Base-by-base conservation (phyloP, 306 rosid species). In the Glycine soja region DNA sequence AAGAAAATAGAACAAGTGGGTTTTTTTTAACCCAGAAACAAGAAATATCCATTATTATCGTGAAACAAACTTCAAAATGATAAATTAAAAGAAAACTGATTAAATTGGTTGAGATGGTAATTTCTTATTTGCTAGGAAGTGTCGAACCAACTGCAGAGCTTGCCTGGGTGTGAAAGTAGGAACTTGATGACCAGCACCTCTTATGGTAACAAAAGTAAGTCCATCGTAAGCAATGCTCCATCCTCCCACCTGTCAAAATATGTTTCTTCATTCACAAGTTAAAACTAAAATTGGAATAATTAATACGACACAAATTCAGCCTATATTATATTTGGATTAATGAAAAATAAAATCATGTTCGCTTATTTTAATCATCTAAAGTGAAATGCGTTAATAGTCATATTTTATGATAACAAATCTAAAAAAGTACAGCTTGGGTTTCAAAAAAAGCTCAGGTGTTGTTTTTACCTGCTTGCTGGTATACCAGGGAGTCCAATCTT, bases 101-200 rank as follows among this genome's bases (percentile, higher is more conserved):
- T 78, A 63, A 81, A 82, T 64, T 16, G 86, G 87, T 0, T 62
- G 85, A 16, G 51, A 67, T 57, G 91, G 88, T 72, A 90, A 76
- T n/a, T 82, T 78, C 70, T 78, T 78, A 61, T 90, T 86, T 15
- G 63, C 75, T 38, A 90, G 57, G 79, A 88, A 84, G 34, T 86
- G 89, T 42, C 16, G 24, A 36, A 88, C 0, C 14, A 90, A 74
- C 72, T 88, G 88, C 63, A 88, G 90, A 70, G 93, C 82, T 74
- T 82, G 83, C 58, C 68, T 86, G 10, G 90, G 90, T 38, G 80
- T 57, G 61, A 82, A 86, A 5, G 88, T 86, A 6, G 90, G 93
- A 67, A 90, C 91, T 46, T 90, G 72, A 58, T 90, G 91, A 8
- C 91, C 91, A 57, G 89, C 93, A 10, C 90, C 90, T 88, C 93